These are phyloP conservation scores for Oryza rufipogon DNA, from an alignment of 176 grass and related monocot species.

Conservation along the genomic window DNA sequence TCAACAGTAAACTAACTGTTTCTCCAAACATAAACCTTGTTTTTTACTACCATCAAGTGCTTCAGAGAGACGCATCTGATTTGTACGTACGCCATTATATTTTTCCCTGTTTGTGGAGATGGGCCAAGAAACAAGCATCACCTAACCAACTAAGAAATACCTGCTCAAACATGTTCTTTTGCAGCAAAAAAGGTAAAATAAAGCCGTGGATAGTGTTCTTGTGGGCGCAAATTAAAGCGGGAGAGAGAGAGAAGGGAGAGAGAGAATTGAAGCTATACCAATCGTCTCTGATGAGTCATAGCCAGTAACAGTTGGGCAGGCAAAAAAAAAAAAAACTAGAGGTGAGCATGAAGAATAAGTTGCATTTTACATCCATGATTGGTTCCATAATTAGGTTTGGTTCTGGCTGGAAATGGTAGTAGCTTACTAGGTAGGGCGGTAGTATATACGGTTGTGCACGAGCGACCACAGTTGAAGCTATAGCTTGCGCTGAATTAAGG, in stretches of 20 bases:
- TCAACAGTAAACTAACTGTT: slow-evolving; percentile 3
- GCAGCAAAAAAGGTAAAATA: background rate
- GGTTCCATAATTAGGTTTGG: slow-evolving; percentile 19
- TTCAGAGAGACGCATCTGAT: background rate
- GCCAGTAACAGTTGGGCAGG: background rate
- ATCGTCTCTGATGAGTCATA: slow-evolving; percentile 1
- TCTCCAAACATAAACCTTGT: background rate
- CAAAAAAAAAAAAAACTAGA: background rate
- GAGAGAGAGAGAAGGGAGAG: background rate
- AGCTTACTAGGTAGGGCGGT: background rate
- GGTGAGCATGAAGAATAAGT: background rate
- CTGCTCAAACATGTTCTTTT: slow-evolving; percentile 18
- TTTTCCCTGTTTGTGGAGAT: background rate
- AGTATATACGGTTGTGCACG: background rate
- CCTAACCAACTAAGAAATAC: slow-evolving; percentile 37
- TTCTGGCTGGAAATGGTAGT: background rate
- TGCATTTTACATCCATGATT: slow-evolving; percentile 19
- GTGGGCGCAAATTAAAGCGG: slow-evolving; percentile 30
- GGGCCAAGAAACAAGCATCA: slow-evolving; percentile 24
- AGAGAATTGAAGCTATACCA: background rate
- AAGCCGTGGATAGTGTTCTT: slow-evolving; percentile 52
- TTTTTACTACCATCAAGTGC: slow-evolving; percentile 16
- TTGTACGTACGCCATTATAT: background rate
- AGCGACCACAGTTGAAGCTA: background rate
- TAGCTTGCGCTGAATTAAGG: background rate